phyloP scores from a whole-genome alignment of 345 rosid species.

The Citrus cavaleriei region DNA sequence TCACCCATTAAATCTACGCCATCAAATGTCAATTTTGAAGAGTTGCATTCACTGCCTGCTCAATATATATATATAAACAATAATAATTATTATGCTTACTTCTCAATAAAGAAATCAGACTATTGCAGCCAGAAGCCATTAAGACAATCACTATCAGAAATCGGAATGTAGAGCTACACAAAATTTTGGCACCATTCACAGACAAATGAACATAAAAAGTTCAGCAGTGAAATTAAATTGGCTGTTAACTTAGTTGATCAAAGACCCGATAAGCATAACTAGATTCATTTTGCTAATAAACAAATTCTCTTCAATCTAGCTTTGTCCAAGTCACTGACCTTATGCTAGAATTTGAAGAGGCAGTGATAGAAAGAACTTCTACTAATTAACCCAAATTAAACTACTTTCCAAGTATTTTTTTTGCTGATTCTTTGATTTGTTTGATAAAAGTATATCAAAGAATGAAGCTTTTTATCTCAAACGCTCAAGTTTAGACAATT shows the following conservation, averaged over 20 bases:
- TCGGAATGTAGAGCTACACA: not conserved
- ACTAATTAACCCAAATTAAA: not conserved
- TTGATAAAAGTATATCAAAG: not conserved
- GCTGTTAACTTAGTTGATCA: not conserved
- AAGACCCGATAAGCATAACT: not conserved
- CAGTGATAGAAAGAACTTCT: not conserved
- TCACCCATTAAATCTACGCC: constrained; percentile 96
- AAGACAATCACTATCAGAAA: not conserved
- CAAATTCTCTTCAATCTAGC: not conserved
- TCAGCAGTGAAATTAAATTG: not conserved
- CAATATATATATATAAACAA: not conserved
- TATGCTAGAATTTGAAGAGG: not conserved
- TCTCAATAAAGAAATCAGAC: not conserved
- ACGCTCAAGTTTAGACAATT: not conserved
- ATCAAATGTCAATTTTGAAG: constrained; percentile 73
- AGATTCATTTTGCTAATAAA: not conserved
- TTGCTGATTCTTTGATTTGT: not conserved
- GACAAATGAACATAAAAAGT: not conserved
- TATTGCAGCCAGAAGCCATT: not conserved
- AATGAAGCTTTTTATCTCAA: not conserved
- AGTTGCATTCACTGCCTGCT: constrained; percentile 88
- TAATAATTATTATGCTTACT: not conserved
- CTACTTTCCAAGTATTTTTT: not conserved
- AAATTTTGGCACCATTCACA: not conserved
- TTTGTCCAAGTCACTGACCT: not conserved